Conservation (phyloP, 2,329 filamentous ascomycete species). For the Dactylellina drechsleri region DNA sequence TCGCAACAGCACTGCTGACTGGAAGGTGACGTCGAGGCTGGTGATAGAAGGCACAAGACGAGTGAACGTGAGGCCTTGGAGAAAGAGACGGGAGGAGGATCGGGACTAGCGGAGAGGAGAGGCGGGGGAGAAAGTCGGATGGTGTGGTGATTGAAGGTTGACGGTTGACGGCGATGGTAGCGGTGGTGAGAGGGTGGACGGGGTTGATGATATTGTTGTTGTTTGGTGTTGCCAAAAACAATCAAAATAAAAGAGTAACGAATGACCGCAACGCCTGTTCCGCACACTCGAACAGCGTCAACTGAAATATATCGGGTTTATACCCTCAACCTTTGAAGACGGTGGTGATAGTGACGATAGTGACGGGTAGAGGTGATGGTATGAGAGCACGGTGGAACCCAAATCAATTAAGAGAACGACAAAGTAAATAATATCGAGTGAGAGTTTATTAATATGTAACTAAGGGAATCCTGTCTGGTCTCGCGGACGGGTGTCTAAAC, state of each 20-base stretch:
- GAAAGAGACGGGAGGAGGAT: constrained; percentile 14
- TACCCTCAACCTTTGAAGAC: neutral
- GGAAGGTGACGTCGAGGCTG: constrained; percentile 3
- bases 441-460: constrained; percentile 6
- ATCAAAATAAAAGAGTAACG: constrained; percentile 18
- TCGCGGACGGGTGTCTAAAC: constrained; percentile 46
- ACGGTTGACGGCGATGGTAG: neutral
- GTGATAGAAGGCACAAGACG: neutral
- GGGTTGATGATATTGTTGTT: constrained; percentile 12
- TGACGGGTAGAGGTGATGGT: neutral
- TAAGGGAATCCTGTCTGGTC: constrained; percentile 42
- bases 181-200: constrained; percentile 11
- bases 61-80: constrained; percentile 38
- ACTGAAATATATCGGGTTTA: neutral
- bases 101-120: neutral
- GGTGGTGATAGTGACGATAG: neutral
- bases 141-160: constrained; percentile 29
- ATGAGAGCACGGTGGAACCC: neutral
- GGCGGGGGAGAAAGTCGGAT: neutral
- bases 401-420: constrained; percentile 6
- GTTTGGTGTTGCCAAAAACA: constrained; percentile 36
- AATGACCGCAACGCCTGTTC: constrained; percentile 16
- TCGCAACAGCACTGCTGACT: constrained; percentile 6
- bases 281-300: neutral
- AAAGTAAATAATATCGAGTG: constrained; percentile 7